Percentiles rank a stretch among this genome's conserved stretches.
Evolutionary conservation across 179 eudicot genomes (phyloP).

Genomic region (Heliamphora pulchella): DNA sequence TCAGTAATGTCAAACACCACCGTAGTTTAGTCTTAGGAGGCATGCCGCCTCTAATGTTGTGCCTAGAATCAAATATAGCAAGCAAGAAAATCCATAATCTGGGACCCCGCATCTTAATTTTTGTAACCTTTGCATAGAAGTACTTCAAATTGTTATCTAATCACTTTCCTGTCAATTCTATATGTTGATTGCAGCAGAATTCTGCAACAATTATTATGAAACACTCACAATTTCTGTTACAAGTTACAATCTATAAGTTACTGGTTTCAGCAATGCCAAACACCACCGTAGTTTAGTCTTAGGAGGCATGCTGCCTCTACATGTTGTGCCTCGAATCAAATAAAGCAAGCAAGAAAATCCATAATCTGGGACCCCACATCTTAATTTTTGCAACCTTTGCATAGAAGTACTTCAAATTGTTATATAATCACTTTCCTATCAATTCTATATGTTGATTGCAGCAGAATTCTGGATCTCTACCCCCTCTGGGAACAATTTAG

Average conservation of each 20-base stretch:
- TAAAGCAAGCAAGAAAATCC: background rate
- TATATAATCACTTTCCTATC: background rate
- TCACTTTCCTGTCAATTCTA: background rate
- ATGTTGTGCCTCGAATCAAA: background rate
- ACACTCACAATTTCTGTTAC: too few relatives aligned
- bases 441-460: constrained; percentile 1
- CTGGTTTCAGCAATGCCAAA: too few relatives aligned
- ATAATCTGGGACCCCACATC: background rate
- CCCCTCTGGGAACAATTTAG: background rate
- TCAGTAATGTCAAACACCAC: too few relatives aligned
- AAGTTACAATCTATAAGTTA: too few relatives aligned
- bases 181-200: background rate
- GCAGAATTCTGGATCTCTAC: background rate
- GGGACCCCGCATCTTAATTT: background rate
- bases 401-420: background rate
- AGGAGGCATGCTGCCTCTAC: background rate
- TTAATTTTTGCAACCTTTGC: background rate
- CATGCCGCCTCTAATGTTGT: background rate
- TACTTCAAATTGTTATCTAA: background rate
- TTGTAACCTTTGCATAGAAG: background rate
- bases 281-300: background rate
- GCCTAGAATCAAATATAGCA: background rate
- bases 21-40: background rate
- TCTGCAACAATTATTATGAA: background rate
- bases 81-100: background rate